phyloP scores from a whole-genome alignment of 2,329 filamentous ascomycete species.

The Phialocephala sp. region DNA sequence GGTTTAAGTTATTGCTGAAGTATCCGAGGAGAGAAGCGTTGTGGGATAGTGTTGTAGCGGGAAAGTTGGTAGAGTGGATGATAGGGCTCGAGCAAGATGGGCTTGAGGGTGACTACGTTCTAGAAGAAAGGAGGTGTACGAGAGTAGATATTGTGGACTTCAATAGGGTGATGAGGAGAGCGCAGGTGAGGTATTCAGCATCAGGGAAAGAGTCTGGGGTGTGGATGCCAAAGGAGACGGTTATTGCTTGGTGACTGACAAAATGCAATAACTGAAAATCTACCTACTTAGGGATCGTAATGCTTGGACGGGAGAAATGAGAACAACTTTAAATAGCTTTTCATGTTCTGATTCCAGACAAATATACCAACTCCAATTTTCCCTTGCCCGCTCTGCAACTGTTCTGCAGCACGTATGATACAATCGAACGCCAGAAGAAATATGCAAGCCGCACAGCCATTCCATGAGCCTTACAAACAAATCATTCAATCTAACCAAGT shows the following conservation, averaged over 20 bases:
- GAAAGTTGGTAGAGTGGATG: slow-evolving; percentile 21
- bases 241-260: not conserved
- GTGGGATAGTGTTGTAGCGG: slow-evolving; percentile 14
- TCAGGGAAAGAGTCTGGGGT: not conserved
- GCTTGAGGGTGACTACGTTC: slow-evolving; percentile 13
- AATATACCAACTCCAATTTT: slow-evolving; percentile 30
- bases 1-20: slow-evolving; percentile 10
- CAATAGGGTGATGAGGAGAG: slow-evolving; percentile 8
- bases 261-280: not conserved
- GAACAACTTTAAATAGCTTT: not conserved
- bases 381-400: slow-evolving; percentile 29
- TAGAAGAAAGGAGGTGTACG: slow-evolving; percentile 5
- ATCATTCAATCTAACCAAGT: slow-evolving; percentile 14
- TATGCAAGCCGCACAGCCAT: slow-evolving; percentile 27
- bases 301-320: not conserved
- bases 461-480: slow-evolving; percentile 39
- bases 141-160: slow-evolving; percentile 12
- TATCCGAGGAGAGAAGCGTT: slow-evolving; percentile 13
- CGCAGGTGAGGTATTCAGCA: slow-evolving; percentile 10
- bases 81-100: slow-evolving; percentile 23
- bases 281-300: not conserved
- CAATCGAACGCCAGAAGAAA: slow-evolving; percentile 33
- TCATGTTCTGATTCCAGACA: not conserved
- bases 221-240: not conserved
- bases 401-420: slow-evolving; percentile 36